These are phyloP conservation scores for Chaetothyriales sp. DNA, from an alignment of 2,329 filamentous ascomycete species.

Conservation along the genomic window DNA sequence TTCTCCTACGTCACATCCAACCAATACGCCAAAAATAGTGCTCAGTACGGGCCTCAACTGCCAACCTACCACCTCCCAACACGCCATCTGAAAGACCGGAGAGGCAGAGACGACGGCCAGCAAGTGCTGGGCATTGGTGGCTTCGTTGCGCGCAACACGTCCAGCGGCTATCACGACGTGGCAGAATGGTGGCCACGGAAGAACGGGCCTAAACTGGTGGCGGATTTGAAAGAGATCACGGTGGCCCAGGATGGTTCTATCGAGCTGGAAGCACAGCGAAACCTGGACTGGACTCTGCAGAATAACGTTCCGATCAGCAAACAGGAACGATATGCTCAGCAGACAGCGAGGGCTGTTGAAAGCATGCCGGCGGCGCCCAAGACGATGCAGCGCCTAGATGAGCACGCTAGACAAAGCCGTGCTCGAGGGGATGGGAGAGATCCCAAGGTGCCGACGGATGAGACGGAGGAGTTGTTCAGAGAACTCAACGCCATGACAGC, in stretches of 20 bases:
- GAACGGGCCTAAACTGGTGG: conserved; percentile 12
- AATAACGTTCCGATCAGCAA: conserved; percentile 9
- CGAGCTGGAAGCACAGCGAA: conserved; percentile 6
- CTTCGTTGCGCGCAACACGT: conserved; percentile 12
- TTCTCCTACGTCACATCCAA: conserved; percentile 47
- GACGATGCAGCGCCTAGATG: not conserved
- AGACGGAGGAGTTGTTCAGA: not conserved
- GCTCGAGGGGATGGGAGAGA: not conserved
- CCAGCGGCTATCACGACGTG: not conserved
- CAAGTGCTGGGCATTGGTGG: conserved; percentile 15
- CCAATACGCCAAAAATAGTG: conserved; percentile 45
- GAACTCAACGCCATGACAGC: not conserved
- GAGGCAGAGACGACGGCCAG: conserved; percentile 6
- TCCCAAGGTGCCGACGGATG: not conserved
- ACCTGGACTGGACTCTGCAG: conserved; percentile 8
- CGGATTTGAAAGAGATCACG: conserved; percentile 6
- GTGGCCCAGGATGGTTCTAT: conserved; percentile 13
- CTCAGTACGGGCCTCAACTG: conserved; percentile 45
- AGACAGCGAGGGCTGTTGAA: not conserved
- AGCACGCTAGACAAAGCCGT: not conserved
- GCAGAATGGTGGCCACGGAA: conserved; percentile 9
- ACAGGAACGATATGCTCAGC: conserved; percentile 1
- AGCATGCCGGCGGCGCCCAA: not conserved
- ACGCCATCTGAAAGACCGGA: conserved; percentile 35
- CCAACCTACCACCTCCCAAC: conserved; percentile 40